phyloP scores from a whole-genome alignment of 805 yeast genomes.

The Candida wancherniae region DNA sequence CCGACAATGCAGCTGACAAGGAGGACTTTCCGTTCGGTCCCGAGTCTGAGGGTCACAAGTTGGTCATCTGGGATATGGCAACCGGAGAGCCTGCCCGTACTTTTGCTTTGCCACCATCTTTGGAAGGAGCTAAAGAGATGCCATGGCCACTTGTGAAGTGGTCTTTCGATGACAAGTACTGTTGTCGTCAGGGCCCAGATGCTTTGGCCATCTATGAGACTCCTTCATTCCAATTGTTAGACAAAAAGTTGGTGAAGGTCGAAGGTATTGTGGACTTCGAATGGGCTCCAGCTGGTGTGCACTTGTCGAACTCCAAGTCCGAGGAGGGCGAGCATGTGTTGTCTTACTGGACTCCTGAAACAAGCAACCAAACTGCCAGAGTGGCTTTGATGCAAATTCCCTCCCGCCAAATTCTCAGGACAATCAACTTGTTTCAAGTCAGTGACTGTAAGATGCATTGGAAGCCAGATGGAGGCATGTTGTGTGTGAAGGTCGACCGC shows the following conservation, averaged over 20 bases:
- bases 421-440: conserved; percentile 92
- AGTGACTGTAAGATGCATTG: conserved; percentile 86
- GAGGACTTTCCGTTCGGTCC: conserved; percentile 76
- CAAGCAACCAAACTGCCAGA: conserved; percentile 87
- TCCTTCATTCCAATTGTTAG: conserved; percentile 71
- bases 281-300: conserved; percentile 88
- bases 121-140: conserved; percentile 63
- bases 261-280: conserved; percentile 87
- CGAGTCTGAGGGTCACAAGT: conserved; percentile 86
- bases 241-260: conserved; percentile 77
- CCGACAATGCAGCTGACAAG: conserved; percentile 57
- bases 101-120: conserved; percentile 79
- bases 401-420: conserved; percentile 75
- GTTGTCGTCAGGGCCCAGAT: conserved; percentile 93
- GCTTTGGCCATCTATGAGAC: conserved; percentile 89
- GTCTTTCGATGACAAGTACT: conserved; percentile 88
- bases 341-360: conserved; percentile 97
- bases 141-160: conserved; percentile 97
- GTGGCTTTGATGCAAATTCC: conserved; percentile 88
- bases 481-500: conserved; percentile 94
- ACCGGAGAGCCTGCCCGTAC: conserved; percentile 84
- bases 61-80: conserved; percentile 87
- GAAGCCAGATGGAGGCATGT: conserved; percentile 80
- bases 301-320: conserved; percentile 50
- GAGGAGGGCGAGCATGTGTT: conserved; percentile 61